phyloP scores from a whole-genome alignment of 2,329 filamentous ascomycete species.

The Trichoderma sp. region DNA sequence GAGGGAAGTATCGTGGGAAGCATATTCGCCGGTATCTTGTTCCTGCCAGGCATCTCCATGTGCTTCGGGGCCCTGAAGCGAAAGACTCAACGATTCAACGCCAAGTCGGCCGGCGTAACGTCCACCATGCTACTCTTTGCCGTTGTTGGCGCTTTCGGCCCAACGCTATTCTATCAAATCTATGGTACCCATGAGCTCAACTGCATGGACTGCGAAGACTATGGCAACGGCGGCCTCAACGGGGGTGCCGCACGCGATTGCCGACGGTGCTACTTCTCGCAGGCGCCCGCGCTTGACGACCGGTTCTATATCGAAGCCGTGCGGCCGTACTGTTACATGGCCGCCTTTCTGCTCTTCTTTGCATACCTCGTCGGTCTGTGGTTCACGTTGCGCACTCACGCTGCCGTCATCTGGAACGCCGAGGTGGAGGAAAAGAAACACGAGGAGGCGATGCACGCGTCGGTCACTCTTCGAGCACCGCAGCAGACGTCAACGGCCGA shows the following conservation, averaged over 20 bases:
- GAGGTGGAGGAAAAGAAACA: constrained; percentile 77
- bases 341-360: constrained; percentile 80
- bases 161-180: constrained; percentile 97
- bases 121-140: constrained; percentile 98
- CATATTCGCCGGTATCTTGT: constrained; percentile 94
- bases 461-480: constrained; percentile 35
- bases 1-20: constrained; percentile 97
- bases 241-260: constrained; percentile 67
- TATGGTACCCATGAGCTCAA: constrained; percentile 97
- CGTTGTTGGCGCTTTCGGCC: constrained; percentile 91
- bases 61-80: constrained; percentile 97
- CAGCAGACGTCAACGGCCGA: constrained; percentile 45
- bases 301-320: constrained; percentile 89
- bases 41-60: constrained; percentile 95
- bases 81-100: constrained; percentile 98
- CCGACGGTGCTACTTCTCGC: constrained; percentile 90
- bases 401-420: constrained; percentile 93
- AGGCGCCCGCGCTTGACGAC: constrained; percentile 80
- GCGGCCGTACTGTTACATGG: constrained; percentile 88
- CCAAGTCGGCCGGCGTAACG: constrained; percentile 91
- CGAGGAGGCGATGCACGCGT: constrained; percentile 49
- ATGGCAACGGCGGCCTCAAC: constrained; percentile 34
- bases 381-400: constrained; percentile 94
- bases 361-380: constrained; percentile 92
- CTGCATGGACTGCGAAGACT: constrained; percentile 67